Evolutionary conservation across 2,329 filamentous ascomycete species (phyloP), one percentile per base, ranked within the genome.

Genomic region (Hymenoscyphus linearis): DNA sequence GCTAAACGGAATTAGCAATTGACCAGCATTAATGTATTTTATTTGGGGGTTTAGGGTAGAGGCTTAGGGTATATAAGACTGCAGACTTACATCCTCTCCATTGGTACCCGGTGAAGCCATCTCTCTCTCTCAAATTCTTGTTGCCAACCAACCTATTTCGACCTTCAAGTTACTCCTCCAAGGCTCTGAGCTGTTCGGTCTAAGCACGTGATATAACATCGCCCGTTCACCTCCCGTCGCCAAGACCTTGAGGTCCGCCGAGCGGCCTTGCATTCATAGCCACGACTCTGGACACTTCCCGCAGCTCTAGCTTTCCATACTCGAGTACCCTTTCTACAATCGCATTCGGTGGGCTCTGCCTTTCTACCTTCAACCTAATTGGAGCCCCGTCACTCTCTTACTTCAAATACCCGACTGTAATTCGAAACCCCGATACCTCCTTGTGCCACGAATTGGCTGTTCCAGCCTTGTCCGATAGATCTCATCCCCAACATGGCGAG

Each of bases 401-500:
- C 18, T 50, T 12, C 7, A 9, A 22, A 10, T 47, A 7, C 22
- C n/a, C 44, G 22, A 50, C 44, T 25, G 22, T 12, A 10, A 50
- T 4, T 22, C 0, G 18, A 50, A 3, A 22, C 18, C 22, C 44
- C 10, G 18, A 22, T 13, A 50, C 18, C n/a, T 5, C n/a, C 25
- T 22, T 13, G 7, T 47, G n/a, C 6, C 6, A 7, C 18, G 6
- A 47, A 18, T 10, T 22, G 44, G 22, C 13, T 25, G 18, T 50
- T 25, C 44, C 44, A 50, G 44, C 44, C 54, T 40, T 26, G 16
- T 34, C 31, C 31, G 31, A 59, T 25, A 25, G 36, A 22, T 36
- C 58, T 36, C 31, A 16, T 27, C 34, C 7, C 35, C 12, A 72
- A 60, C 65, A 90, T 90, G 87, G 86, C 87, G 55, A 89, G 85